A percentile compares a stretch with the other conserved stretches of the same genome.
These are phyloP conservation scores for Moesziomyces sp. DNA, from an alignment of 1,284 basidiomycete genomes.

Conservation along the genomic window DNA sequence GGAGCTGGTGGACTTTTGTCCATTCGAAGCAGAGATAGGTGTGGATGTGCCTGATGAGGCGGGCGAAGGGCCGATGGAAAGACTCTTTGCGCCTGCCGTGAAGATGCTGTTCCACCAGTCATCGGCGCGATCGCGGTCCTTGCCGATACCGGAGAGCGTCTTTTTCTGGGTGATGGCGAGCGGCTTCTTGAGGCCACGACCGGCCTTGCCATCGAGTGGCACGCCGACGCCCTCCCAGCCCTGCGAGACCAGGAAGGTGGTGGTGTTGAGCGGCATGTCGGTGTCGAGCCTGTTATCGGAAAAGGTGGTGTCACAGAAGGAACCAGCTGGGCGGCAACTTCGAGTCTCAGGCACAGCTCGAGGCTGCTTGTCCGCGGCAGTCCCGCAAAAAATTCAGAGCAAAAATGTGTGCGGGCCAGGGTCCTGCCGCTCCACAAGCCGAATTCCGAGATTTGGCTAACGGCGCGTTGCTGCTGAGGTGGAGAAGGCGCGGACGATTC, in stretches of 20 bases:
- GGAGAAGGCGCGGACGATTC: background rate
- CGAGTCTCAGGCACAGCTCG: no score
- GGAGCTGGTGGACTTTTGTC: conserved; percentile 3
- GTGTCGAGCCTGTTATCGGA: background rate
- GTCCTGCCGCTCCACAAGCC: background rate
- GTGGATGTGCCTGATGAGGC: conserved; percentile 20
- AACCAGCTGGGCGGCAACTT: background rate
- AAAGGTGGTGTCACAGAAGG: background rate
- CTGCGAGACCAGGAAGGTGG: conserved; percentile 54
- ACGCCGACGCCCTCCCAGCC: conserved; percentile 65
- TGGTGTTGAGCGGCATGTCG: conserved; percentile 62
- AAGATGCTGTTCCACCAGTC: conserved; percentile 68
- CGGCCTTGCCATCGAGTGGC: conserved; percentile 59
- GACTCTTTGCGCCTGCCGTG: conserved; percentile 58
- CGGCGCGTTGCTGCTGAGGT: background rate
- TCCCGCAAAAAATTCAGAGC: background rate
- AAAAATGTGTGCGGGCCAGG: background rate
- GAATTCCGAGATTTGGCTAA: background rate
- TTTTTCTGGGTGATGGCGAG: conserved; percentile 63
- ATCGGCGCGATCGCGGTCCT: conserved; percentile 63
- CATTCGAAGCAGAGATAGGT: conserved; percentile 10
- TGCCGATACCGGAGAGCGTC: conserved; percentile 62
- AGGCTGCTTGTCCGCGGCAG: no score
- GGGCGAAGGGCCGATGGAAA: conserved; percentile 40
- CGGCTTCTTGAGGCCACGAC: conserved; percentile 65